Conservation (phyloP, 2,329 filamentous ascomycete genomes). For the Ophiocordyceps camponoti-floridani region DNA sequence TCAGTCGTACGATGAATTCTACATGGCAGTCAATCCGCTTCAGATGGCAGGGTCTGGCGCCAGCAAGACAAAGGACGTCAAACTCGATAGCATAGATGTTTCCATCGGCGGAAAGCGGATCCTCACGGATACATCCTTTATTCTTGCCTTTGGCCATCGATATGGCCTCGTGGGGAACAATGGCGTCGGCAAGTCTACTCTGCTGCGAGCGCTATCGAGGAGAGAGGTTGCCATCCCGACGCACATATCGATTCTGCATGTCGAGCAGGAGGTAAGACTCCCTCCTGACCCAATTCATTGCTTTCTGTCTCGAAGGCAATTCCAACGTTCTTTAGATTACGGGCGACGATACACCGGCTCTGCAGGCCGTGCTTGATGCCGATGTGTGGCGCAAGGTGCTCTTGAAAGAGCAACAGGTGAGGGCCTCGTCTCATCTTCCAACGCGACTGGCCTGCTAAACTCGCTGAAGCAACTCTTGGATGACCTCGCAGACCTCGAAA, state of each 20-base stretch:
- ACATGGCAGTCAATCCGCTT: constrained; percentile 97
- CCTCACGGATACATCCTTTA: constrained; percentile 75
- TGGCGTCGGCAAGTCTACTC: constrained; percentile 95
- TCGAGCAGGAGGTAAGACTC: constrained; percentile 71
- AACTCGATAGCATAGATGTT: constrained; percentile 89
- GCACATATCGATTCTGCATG: constrained; percentile 96
- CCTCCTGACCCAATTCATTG: neutral
- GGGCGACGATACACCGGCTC: constrained; percentile 84
- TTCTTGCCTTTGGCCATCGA: constrained; percentile 76
- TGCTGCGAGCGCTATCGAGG: constrained; percentile 76
- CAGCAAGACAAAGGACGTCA: constrained; percentile 96
- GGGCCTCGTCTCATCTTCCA: constrained; percentile 9
- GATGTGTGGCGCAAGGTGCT: constrained; percentile 98
- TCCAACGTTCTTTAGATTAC: constrained; percentile 42
- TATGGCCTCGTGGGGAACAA: constrained; percentile 98
- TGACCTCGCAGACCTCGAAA: constrained; percentile 60
- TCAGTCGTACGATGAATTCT: constrained; percentile 97
- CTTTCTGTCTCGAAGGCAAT: neutral
- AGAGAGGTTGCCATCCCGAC: constrained; percentile 90
- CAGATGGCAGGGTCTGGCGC: constrained; percentile 57
- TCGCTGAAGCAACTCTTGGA: constrained; percentile 48
- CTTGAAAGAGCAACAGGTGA: constrained; percentile 67
- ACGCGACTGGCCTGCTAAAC: constrained; percentile 9
- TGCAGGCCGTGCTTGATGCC: constrained; percentile 91
- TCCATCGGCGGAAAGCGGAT: constrained; percentile 82